Percentiles rank a stretch among this genome's conserved stretches.
Conservation (phyloP, 2,329 filamentous ascomycete genomes). For the Myrmaecium sp. region DNA sequence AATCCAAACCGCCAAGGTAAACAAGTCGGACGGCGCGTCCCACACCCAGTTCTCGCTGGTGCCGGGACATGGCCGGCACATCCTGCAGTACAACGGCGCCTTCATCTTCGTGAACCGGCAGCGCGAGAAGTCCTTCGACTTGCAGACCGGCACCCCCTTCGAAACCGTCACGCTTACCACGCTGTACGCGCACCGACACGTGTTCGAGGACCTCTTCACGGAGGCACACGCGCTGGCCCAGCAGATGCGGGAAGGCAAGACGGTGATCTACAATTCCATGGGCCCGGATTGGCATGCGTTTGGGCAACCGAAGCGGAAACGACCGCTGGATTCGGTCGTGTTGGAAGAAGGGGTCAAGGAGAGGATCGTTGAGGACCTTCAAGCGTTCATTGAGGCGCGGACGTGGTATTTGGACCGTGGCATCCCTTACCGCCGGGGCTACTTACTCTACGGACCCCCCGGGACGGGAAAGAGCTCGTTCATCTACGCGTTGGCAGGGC, state of each 20-base stretch:
- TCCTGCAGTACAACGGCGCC: constrained; percentile 71
- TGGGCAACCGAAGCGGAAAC: constrained; percentile 69
- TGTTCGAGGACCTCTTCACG: constrained; percentile 79
- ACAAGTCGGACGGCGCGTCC: constrained; percentile 47
- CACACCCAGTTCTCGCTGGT: constrained; percentile 75
- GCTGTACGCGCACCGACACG: constrained; percentile 70
- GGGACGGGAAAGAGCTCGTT: constrained; percentile 92
- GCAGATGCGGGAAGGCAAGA: constrained; percentile 77
- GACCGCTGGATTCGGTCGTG: constrained; percentile 76
- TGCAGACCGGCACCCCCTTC: constrained; percentile 74
- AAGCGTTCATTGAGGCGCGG: constrained; percentile 61
- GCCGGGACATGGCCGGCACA: constrained; percentile 76
- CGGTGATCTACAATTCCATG: constrained; percentile 72
- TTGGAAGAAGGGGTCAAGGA: constrained; percentile 74
- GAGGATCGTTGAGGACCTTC: constrained; percentile 60
- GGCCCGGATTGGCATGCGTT: constrained; percentile 74
- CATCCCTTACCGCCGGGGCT: constrained; percentile 80
- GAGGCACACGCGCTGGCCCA: constrained; percentile 72
- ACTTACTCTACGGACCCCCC: constrained; percentile 75
- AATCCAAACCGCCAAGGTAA: constrained; percentile 45
- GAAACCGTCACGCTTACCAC: constrained; percentile 89
- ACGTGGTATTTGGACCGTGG: constrained; percentile 91
- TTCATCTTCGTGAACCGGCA: constrained; percentile 79
- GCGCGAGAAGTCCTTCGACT: constrained; percentile 68
- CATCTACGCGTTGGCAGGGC: constrained; percentile 86